A percentile compares a stretch with the other conserved stretches of the same genome.
These are phyloP conservation scores for Agaricus blazei DNA, from an alignment of 768 basidiomycete genomes.

Conservation along the genomic window DNA sequence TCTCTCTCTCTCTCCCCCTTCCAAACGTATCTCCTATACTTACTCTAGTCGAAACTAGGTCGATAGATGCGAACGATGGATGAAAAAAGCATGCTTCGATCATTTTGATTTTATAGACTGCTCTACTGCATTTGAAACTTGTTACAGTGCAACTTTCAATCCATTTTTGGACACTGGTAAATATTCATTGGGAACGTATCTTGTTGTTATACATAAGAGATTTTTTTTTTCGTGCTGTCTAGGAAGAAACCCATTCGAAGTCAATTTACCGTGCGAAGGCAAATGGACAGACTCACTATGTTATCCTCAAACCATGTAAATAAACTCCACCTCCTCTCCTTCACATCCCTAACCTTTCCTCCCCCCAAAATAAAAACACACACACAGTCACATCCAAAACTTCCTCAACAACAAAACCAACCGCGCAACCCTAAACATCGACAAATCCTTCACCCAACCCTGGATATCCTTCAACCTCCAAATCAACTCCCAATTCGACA, in stretches of 20 bases:
- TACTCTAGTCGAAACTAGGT: conserved; percentile 40
- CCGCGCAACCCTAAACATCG: too few relatives aligned
- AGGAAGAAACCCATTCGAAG: conserved; percentile 64
- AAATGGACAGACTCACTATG: conserved; percentile 43
- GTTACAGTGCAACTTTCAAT: conserved; percentile 42
- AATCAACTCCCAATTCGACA: too few relatives aligned
- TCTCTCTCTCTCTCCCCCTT: too few relatives aligned
- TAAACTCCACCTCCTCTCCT: neutral
- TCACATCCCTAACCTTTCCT: neutral
- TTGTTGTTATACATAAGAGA: too few relatives aligned
- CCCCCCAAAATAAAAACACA: too few relatives aligned
- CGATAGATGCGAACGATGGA: conserved; percentile 56
- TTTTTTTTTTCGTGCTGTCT: neutral
- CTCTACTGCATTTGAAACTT: conserved; percentile 55
- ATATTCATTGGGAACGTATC: too few relatives aligned
- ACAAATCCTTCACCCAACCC: too few relatives aligned
- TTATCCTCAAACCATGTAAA: conserved; percentile 46
- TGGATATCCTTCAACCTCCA: too few relatives aligned
- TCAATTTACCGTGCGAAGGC: conserved; percentile 56
- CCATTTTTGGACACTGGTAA: conserved; percentile 37
- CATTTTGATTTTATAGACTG: conserved; percentile 63
- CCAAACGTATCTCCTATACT: too few relatives aligned
- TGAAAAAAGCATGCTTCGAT: conserved; percentile 54
- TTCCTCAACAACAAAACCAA: conserved; percentile 19
- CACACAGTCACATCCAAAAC: conserved; percentile 44